These are phyloP conservation scores for Yarrowia deformans DNA, from an alignment of 805 yeast genomes.

Conservation along the genomic window DNA sequence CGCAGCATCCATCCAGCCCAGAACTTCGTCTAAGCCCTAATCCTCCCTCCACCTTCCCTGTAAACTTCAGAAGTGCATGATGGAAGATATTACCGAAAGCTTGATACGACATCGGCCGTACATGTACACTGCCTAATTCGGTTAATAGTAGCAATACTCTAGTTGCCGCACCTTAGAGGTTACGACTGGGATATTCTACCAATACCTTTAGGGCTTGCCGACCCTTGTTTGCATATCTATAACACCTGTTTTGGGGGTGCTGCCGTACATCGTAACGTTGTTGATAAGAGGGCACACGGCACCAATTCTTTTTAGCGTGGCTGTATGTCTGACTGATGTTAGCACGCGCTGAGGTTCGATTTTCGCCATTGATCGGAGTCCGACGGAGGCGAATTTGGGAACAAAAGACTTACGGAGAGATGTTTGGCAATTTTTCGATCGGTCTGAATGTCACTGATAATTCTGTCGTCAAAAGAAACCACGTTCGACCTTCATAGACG, in stretches of 20 bases:
- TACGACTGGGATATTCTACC: too few relatives aligned
- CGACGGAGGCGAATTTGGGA: not conserved
- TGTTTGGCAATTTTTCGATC: too few relatives aligned
- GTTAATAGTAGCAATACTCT: too few relatives aligned
- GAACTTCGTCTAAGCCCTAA: too few relatives aligned
- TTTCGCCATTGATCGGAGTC: not conserved
- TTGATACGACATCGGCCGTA: not conserved
- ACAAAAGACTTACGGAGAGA: not conserved
- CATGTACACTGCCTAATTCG: too few relatives aligned
- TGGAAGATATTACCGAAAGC: not conserved
- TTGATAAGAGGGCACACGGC: conserved; percentile 18
- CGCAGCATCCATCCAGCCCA: too few relatives aligned
- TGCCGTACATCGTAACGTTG: not conserved
- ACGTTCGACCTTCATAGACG: too few relatives aligned
- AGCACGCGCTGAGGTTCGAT: not conserved
- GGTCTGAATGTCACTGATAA: too few relatives aligned
- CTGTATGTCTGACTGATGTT: not conserved
- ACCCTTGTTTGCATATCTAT: not conserved
- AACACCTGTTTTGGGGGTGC: not conserved
- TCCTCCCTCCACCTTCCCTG: not conserved
- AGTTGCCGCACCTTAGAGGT: too few relatives aligned
- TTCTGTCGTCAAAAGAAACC: too few relatives aligned
- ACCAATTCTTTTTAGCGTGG: conserved; percentile 16
- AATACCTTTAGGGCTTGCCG: not conserved
- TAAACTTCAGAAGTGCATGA: not conserved